These are phyloP conservation scores for Solanum pimpinellifolium DNA, from an alignment of 257 asterid genomes.

Conservation along the genomic window DNA sequence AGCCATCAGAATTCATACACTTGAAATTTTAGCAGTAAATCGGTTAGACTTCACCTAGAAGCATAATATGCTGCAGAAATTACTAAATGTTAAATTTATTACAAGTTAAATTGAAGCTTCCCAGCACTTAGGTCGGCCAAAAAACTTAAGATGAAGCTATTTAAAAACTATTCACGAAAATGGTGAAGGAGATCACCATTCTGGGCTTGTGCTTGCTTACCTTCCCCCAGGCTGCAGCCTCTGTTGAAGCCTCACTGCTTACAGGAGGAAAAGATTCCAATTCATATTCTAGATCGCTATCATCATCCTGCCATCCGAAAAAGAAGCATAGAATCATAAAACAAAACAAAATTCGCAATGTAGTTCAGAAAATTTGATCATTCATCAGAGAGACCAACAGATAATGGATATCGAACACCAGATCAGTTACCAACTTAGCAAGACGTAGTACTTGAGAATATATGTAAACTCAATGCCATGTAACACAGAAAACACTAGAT, in stretches of 20 bases:
- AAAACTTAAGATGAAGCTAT: background rate
- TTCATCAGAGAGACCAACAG: background rate
- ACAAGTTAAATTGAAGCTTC: background rate
- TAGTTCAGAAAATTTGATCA: background rate
- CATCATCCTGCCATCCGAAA: constrained; percentile 55
- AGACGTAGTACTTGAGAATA: background rate
- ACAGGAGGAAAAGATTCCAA: constrained; percentile 59
- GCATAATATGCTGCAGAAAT: background rate
- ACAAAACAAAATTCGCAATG: background rate
- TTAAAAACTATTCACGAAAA: background rate
- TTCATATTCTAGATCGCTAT: constrained; percentile 74
- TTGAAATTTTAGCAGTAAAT: background rate
- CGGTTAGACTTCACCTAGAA: background rate
- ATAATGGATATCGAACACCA: background rate
- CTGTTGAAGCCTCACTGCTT: constrained; percentile 57
- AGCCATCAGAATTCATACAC: background rate
- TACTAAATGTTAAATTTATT: background rate
- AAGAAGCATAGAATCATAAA: constrained; percentile 1
- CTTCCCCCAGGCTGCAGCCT: constrained; percentile 80
- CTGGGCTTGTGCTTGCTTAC: constrained; percentile 11
- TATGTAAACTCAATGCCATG: background rate
- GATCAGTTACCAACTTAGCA: background rate
- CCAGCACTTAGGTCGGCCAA: background rate
- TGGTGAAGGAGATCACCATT: background rate
- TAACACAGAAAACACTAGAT: background rate